Conservation (phyloP, 75 land plant species). For the Cryptomeria japonica region DNA sequence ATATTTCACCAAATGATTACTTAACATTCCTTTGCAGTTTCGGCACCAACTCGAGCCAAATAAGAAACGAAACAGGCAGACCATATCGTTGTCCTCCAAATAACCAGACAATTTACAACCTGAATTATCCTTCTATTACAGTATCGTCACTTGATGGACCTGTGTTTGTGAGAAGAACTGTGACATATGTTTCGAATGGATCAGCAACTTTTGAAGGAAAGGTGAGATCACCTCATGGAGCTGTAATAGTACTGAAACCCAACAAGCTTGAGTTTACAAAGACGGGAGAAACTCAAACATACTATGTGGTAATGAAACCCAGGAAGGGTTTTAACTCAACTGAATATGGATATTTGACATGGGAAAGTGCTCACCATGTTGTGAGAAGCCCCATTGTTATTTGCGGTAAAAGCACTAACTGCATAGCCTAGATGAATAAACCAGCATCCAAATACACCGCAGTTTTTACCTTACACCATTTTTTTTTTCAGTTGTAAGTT, state of each 20-base stretch:
- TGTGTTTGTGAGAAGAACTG: constrained; percentile 20
- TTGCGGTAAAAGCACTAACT: background rate
- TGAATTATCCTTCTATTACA: constrained; percentile 51
- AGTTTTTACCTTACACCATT: background rate
- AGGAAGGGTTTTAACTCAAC: background rate
- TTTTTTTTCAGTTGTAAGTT: background rate
- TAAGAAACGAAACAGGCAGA: constrained; percentile 15
- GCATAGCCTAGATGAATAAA: background rate
- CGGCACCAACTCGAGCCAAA: background rate
- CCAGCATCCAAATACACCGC: background rate
- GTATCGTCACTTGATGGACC: constrained; percentile 22
- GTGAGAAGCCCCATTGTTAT: constrained; percentile 42
- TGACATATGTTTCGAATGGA: constrained; percentile 34
- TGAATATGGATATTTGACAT: constrained; percentile 28
- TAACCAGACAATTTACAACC: constrained; percentile 9
- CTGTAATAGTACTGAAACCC: constrained; percentile 22
- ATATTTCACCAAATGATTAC: background rate
- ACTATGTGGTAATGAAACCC: constrained; percentile 14
- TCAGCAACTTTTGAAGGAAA: constrained; percentile 18
- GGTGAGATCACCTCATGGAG: constrained; percentile 16
- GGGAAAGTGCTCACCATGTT: constrained; percentile 31
- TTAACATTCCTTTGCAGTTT: background rate
- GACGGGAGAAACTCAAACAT: constrained; percentile 16
- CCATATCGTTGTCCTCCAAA: constrained; percentile 1
- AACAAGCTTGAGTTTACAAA: constrained; percentile 14